Conservation (phyloP, 2,329 filamentous ascomycete species). For the Colletotrichum australisinense region DNA sequence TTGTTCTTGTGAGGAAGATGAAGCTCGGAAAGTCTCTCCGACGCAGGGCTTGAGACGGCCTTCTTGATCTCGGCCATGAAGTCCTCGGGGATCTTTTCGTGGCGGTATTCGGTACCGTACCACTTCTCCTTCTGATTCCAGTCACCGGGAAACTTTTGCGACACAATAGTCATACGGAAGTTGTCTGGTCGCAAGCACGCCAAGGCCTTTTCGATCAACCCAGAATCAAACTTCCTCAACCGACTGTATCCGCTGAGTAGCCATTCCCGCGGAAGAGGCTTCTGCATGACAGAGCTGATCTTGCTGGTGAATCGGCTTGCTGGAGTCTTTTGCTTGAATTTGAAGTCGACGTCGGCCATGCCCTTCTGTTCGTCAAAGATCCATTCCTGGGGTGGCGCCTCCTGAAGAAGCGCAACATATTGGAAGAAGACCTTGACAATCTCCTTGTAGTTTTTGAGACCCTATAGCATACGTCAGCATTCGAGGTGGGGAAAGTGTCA, state of each 20-base stretch:
- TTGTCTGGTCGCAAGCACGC: slow-evolving; percentile 86
- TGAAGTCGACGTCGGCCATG: slow-evolving; percentile 93
- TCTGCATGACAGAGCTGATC: slow-evolving; percentile 90
- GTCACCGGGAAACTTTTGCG: slow-evolving; percentile 83
- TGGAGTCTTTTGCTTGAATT: slow-evolving; percentile 92
- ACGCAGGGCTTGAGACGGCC: slow-evolving; percentile 68
- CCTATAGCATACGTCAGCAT: slow-evolving; percentile 48
- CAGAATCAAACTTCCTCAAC: slow-evolving; percentile 82
- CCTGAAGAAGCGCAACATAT: slow-evolving; percentile 88
- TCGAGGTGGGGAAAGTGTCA: background rate
- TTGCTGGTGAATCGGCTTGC: slow-evolving; percentile 90
- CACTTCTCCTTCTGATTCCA: slow-evolving; percentile 94
- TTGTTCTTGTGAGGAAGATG: slow-evolving; percentile 94
- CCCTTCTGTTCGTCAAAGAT: slow-evolving; percentile 93
- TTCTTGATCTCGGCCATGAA: slow-evolving; percentile 78
- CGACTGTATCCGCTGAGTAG: slow-evolving; percentile 84
- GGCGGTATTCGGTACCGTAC: slow-evolving; percentile 96
- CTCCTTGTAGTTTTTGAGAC: slow-evolving; percentile 83
- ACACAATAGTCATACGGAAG: slow-evolving; percentile 85
- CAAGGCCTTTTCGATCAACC: slow-evolving; percentile 80
- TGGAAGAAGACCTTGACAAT: slow-evolving; percentile 88
- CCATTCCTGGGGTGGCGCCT: slow-evolving; percentile 87
- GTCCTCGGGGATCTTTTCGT: slow-evolving; percentile 81
- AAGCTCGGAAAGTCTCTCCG: slow-evolving; percentile 74
- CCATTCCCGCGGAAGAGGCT: slow-evolving; percentile 86